phyloP scores from a whole-genome alignment of 2,329 filamentous ascomycete genomes.

The Grosmannia clavigera region DNA sequence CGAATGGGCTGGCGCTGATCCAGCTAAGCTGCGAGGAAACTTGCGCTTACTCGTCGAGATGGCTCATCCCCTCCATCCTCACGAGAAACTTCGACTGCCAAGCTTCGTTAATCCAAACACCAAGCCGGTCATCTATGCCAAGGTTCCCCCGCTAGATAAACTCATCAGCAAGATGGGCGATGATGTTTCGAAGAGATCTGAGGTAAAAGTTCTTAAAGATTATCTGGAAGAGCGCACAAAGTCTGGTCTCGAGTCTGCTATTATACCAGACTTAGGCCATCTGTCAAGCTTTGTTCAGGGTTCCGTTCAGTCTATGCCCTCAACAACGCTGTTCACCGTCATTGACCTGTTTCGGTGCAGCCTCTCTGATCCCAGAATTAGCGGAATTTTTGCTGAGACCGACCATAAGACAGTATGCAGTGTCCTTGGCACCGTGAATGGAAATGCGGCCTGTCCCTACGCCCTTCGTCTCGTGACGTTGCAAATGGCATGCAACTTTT shows the following conservation, averaged over 20 bases:
- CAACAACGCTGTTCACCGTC: conserved; percentile 61
- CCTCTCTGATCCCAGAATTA: conserved; percentile 65
- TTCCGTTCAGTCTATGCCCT: conserved; percentile 42
- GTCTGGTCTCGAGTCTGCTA: conserved; percentile 49
- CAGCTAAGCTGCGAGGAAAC: conserved; percentile 54
- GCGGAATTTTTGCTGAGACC: conserved; percentile 65
- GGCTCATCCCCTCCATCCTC: conserved; percentile 64
- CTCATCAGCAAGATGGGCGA: conserved; percentile 64
- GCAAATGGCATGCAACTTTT: conserved; percentile 76
- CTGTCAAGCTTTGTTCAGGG: conserved; percentile 51
- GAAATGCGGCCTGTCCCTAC: conserved; percentile 48
- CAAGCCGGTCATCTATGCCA: conserved; percentile 60
- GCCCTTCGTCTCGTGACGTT: conserved; percentile 71
- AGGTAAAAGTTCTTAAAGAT: conserved; percentile 50
- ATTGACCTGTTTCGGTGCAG: conserved; percentile 76
- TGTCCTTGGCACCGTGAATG: conserved; percentile 48
- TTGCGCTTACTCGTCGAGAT: conserved; percentile 63
- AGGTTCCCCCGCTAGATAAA: conserved; percentile 73
- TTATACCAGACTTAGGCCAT: conserved; percentile 56
- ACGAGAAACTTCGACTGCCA: conserved; percentile 58
- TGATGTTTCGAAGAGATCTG: conserved; percentile 31
- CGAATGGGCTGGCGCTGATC: conserved; percentile 69
- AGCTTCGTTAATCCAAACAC: conserved; percentile 51
- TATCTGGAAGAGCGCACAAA: conserved; percentile 56
- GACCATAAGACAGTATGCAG: conserved; percentile 49